Base-by-base conservation (phyloP, 331 rosid genomes). In the Quercus tomentella region DNA sequence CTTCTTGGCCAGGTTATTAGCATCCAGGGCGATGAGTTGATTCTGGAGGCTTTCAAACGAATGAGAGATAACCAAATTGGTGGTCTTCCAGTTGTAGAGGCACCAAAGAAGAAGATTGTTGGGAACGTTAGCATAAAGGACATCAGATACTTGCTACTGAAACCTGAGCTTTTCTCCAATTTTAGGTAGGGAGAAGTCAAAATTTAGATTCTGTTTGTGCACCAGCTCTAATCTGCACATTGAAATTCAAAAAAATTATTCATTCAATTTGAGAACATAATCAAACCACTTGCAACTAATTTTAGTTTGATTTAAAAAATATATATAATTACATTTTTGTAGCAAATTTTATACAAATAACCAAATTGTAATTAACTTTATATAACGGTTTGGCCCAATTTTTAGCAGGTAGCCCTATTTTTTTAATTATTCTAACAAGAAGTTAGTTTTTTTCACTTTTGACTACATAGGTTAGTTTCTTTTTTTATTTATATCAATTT, bases 21-120 rank as follows among this genome's bases (percentile, higher is more conserved):
- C 86, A 77, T 92, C 84, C 89, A 83, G 76, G 85, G 88, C 71
- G 58, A 86, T 69, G 96, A 85, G 65, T 81, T 95, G 80, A 76
- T 93, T 79, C 93, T 92, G 69, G 97, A 95, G 90, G 96, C 99
- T 80, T 95, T 93, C 93, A 95, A 89, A 89, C 86, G 68, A 82
- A 95, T 93, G 97, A 86, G 74, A 83, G 97, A 96, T 66, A 79
- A 89, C 70, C 84, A 79, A 81, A 91, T 96, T 1, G 96, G 98
- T 5, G 98, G 98, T 74, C 91, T 96, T 82, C 97, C 98, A 8
- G 91, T 90, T 8, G 88, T 93, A n/a, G 89, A 90, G 75, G 94
- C 93, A 72, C 87, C 92, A 74, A 79, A 68, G 49, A 93, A 83
- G 88, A 88, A 56, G 81, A 90, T 91, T 74, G 93, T 91, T 23